Evolutionary conservation across 1,284 basidiomycete species (phyloP).

Genomic region (Irpex lacteus): DNA sequence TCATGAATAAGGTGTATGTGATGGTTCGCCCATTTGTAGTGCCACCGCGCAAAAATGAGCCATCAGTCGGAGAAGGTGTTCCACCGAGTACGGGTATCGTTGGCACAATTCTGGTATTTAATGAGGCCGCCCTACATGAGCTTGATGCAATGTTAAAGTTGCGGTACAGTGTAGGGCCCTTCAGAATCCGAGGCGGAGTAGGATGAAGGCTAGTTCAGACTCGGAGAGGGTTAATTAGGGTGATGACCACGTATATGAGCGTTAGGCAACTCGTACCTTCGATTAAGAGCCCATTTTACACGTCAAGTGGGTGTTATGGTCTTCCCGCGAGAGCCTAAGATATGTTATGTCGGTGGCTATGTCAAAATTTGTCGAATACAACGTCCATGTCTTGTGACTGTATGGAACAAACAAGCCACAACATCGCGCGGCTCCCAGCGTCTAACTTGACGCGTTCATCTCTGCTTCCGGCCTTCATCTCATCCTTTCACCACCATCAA

Average conservation of each 20-base stretch:
- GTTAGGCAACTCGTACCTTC: background rate
- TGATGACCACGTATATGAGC: background rate
- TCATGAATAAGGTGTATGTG: background rate
- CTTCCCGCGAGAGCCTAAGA: too few species aligned
- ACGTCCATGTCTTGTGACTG: background rate
- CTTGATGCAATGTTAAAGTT: background rate
- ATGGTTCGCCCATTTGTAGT: background rate
- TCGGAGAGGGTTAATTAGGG: background rate
- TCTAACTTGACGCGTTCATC: background rate
- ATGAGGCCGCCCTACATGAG: background rate
- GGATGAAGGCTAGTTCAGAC: background rate
- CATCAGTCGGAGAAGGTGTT: background rate
- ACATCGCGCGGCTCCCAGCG: background rate
- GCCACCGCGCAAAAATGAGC: background rate
- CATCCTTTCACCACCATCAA: background rate
- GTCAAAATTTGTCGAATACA: background rate
- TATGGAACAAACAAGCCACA: background rate
- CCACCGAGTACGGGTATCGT: background rate
- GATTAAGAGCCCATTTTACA: too few species aligned
- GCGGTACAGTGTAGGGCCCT: background rate
- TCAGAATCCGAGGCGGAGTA: background rate
- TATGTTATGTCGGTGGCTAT: too few species aligned
- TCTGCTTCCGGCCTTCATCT: background rate
- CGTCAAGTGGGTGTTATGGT: too few species aligned
- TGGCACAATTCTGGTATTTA: background rate